Evolutionary conservation across 345 rosid species (phyloP), one percentile per base, ranked within the genome.

Genomic region (Turnera subulata): DNA sequence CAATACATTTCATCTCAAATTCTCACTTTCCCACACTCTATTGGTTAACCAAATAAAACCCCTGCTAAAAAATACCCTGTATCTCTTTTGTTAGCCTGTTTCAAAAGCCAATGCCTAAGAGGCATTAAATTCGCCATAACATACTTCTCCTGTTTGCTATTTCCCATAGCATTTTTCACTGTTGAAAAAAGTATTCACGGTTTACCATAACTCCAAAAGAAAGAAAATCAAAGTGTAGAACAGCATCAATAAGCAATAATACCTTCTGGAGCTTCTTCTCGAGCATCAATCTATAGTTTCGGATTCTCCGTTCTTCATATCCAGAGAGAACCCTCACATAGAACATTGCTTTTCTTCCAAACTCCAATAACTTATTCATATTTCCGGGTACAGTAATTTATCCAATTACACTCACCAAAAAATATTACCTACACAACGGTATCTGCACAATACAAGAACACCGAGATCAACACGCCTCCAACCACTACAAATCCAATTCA

Each of bases 291-390:
- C 99, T 81, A 64, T 75, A 82, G 50, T 78, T 76, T 23, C 95
- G 83, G 55, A 90, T 87, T 73, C 81, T 73, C 44, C 89, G 73
- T 68, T 89, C 96, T 73, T 89, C 99, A 57, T 90, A 93, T 6
- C 99, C 97, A 32, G 97, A 93, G 59, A 93, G 87, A 40, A 90
- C 92, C 76, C 90, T 87, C 17, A 62, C 87, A 58, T 87, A 93
- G 70, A 93, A 90, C 69, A 85, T 29, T 13, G 90, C 95, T 62
- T 76, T 82, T 66, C 90, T 84, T 60, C 99, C 97, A 68, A 86
- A 87, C 66, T 93, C 86, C 43, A 88, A 14, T 29, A 93, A 66
- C 77, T 78, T 93, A 23, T 76, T 73, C 99, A 93, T 92, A 4
- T 67, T 54, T 35, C 53, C 53, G 18, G 53, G 53, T 23, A 24